These are phyloP conservation scores for Nematocida sp. DNA, from an alignment of 371 early-diverging fungal genomes.

Conservation along the genomic window DNA sequence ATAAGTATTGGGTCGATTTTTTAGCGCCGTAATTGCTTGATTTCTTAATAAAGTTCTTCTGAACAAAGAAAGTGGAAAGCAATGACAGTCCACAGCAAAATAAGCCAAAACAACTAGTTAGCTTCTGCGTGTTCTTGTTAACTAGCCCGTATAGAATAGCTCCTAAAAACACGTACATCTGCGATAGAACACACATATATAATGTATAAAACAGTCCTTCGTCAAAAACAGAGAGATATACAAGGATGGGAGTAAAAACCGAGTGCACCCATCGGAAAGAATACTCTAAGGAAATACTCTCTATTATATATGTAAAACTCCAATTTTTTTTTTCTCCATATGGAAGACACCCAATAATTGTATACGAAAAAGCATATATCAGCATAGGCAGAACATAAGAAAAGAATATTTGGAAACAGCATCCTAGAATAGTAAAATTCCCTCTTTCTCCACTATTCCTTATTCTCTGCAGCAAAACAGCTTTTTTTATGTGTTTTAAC, in stretches of 20 bases:
- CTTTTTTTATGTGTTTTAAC: too few relatives aligned
- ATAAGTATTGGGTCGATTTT: neutral
- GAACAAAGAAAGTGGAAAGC: neutral
- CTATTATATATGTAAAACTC: neutral
- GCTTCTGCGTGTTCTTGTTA: neutral
- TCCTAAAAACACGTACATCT: neutral
- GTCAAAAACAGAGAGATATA: neutral
- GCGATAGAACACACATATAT: neutral
- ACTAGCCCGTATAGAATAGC: neutral
- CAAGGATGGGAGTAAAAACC: neutral
- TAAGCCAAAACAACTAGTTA: neutral
- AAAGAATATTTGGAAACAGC: neutral
- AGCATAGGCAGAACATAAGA: neutral
- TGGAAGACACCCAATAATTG: neutral
- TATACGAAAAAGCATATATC: neutral
- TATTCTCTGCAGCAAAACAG: too few relatives aligned
- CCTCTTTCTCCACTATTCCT: too few relatives aligned
- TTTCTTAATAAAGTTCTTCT: neutral
- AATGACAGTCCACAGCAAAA: neutral
- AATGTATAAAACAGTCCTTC: neutral
- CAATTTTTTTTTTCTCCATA: neutral
- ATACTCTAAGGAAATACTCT: neutral
- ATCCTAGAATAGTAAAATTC: neutral
- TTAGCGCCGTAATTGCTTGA: neutral
- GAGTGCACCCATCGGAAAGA: neutral